Conservation (phyloP, 352 stramenopile genomes). For the Globisporangium cystogenes region DNA sequence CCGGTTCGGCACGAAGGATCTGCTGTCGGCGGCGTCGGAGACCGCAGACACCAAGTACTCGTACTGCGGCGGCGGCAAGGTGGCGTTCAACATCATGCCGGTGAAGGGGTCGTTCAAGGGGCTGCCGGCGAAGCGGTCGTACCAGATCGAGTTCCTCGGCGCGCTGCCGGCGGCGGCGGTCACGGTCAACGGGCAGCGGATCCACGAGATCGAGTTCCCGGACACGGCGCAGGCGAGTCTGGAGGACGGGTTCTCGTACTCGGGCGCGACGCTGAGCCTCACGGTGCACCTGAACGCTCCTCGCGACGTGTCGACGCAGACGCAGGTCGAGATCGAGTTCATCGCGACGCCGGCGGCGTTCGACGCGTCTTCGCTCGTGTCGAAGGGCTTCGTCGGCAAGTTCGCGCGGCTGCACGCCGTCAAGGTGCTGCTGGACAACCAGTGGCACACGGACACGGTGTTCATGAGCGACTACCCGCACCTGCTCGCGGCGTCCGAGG, state of each 20-base stretch:
- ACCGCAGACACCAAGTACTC: background rate
- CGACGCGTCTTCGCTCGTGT: conserved; percentile 7
- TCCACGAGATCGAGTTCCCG: conserved; percentile 10
- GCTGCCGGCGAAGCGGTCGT: conserved; percentile 11
- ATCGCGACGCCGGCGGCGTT: conserved; percentile 7
- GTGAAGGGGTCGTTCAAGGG: conserved; percentile 16
- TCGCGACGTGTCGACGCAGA: background rate
- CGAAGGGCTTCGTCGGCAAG: conserved; percentile 16
- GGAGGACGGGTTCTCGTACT: conserved; percentile 17
- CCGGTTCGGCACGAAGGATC: conserved; percentile 9
- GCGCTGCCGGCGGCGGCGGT: conserved; percentile 13
- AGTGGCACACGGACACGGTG: conserved; percentile 21
- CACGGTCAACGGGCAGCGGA: conserved; percentile 14
- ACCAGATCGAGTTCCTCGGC: conserved; percentile 19
- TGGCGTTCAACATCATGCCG: conserved; percentile 15
- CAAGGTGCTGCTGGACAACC: conserved; percentile 25
- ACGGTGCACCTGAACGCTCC: conserved; percentile 12
- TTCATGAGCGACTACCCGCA: conserved; percentile 23
- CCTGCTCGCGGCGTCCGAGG: conserved; percentile 17
- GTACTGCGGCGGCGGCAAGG: conserved; percentile 10
- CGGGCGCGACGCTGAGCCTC: conserved; percentile 18
- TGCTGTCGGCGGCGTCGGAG: background rate
- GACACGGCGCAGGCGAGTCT: background rate
- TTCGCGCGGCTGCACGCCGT: conserved; percentile 22
- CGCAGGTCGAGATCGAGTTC: conserved; percentile 12